Evolutionary conservation across 305 asterid species (phyloP).

Genomic region (Solanum hybrid): DNA sequence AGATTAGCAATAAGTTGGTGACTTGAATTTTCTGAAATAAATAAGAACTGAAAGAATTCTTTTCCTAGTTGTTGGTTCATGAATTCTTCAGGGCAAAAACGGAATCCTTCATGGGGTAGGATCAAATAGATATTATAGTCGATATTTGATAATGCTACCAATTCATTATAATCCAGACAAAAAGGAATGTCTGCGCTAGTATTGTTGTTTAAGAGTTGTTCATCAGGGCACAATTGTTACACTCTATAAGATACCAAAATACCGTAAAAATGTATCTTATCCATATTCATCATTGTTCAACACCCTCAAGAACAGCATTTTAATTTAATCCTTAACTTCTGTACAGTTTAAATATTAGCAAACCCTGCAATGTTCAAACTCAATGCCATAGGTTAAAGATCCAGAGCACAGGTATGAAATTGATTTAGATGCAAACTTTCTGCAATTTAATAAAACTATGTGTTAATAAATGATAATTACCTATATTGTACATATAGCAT

Average conservation of each 20-base stretch:
- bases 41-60: background rate
- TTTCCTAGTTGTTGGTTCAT: background rate
- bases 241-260: background rate
- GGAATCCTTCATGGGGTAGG: background rate
- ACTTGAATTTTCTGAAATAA: background rate
- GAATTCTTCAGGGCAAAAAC: background rate
- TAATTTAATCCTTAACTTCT: background rate
- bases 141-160: background rate
- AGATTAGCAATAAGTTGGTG: background rate
- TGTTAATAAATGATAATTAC: background rate
- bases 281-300: background rate
- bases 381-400: background rate
- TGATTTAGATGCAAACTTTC: background rate
- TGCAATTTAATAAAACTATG: background rate
- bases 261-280: background rate
- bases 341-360: background rate
- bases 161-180: background rate
- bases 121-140: background rate
- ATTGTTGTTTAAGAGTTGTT: background rate
- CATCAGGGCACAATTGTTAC: background rate
- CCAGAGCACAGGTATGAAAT: background rate
- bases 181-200: background rate
- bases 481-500: background rate
- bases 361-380: background rate
- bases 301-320: background rate